These are phyloP conservation scores for Cordyceps pruinosa DNA, from an alignment of 2,329 filamentous ascomycete genomes.

Conservation along the genomic window DNA sequence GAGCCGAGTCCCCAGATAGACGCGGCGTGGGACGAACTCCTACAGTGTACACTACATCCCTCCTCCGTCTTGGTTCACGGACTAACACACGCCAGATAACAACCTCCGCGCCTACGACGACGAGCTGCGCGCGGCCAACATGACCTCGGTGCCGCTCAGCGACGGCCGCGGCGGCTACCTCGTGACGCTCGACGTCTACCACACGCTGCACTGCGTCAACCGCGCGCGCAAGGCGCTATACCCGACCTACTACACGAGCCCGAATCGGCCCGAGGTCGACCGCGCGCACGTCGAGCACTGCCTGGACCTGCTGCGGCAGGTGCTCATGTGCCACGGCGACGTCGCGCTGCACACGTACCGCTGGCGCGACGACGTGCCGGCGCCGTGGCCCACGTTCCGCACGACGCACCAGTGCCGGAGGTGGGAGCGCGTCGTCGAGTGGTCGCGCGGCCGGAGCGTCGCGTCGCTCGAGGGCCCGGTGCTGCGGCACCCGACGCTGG, in stretches of 20 bases:
- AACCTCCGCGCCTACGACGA: constrained; percentile 6
- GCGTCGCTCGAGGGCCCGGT: no score
- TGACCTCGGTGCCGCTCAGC: constrained; percentile 7
- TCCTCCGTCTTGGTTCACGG: background rate
- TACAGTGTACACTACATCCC: background rate
- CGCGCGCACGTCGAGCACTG: constrained; percentile 13
- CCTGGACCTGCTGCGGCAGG: constrained; percentile 15
- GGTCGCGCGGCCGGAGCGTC: no score
- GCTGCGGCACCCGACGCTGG: no score
- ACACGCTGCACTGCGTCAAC: constrained; percentile 14
- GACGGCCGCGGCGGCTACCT: constrained; percentile 12
- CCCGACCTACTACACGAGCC: constrained; percentile 11
- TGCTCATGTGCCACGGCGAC: constrained; percentile 15
- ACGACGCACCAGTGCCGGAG: constrained; percentile 10
- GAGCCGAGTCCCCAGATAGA: background rate
- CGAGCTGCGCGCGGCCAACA: constrained; percentile 9
- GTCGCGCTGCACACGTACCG: constrained; percentile 10
- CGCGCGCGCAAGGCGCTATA: constrained; percentile 11
- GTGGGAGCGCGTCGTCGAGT: no score
- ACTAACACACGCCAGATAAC: background rate
- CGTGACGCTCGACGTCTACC: constrained; percentile 13
- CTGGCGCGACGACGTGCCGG: constrained; percentile 9
- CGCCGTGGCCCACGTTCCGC: constrained; percentile 1
- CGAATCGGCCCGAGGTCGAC: constrained; percentile 3
- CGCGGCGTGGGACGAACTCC: constrained; percentile 8